Evolutionary conservation across 768 basidiomycete species (phyloP).

Genomic region (Trametes villosa): DNA sequence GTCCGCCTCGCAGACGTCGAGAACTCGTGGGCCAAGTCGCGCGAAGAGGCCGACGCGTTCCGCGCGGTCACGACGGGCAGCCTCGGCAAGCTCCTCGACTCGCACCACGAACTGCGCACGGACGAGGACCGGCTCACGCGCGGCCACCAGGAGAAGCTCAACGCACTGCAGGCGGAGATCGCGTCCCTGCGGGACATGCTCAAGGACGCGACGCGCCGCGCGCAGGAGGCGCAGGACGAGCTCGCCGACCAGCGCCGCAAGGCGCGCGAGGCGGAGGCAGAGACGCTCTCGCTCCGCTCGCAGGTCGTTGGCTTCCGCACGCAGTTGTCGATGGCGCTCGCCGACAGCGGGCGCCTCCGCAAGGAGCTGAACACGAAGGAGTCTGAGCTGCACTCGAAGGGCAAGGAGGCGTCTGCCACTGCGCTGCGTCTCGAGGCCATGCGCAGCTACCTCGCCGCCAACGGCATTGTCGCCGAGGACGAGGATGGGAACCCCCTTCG

Average conservation of each 20-base stretch:
- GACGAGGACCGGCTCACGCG: conserved; percentile 80
- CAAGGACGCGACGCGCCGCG: conserved; percentile 71
- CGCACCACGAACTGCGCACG: conserved; percentile 81
- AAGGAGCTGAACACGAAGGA: conserved; percentile 75
- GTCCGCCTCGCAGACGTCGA: conserved; percentile 77
- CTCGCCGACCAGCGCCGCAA: conserved; percentile 70
- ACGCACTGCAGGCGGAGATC: conserved; percentile 79
- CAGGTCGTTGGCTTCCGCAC: conserved; percentile 76
- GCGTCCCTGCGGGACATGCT: conserved; percentile 79
- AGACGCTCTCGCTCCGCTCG: conserved; percentile 65
- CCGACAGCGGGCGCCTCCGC: conserved; percentile 70
- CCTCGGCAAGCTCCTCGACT: conserved; percentile 85
- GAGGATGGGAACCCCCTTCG: conserved; percentile 47
- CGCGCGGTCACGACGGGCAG: conserved; percentile 84
- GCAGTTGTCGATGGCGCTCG: conserved; percentile 68
- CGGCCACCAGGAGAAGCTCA: conserved; percentile 81
- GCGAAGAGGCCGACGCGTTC: conserved; percentile 92
- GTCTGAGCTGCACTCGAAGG: conserved; percentile 60
- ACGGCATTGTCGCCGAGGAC: conserved; percentile 80
- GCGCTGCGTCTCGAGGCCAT: conserved; percentile 78
- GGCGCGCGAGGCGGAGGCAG: conserved; percentile 64
- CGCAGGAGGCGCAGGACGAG: conserved; percentile 69
- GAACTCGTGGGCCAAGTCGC: conserved; percentile 89
- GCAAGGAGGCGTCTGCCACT: conserved; percentile 68
- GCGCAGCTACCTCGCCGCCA: conserved; percentile 85